A percentile compares a stretch with the other conserved stretches of the same genome.
phyloP scores from a whole-genome alignment of 2,329 filamentous ascomycete species.

The Aspergillus oerlinghausenensis region DNA sequence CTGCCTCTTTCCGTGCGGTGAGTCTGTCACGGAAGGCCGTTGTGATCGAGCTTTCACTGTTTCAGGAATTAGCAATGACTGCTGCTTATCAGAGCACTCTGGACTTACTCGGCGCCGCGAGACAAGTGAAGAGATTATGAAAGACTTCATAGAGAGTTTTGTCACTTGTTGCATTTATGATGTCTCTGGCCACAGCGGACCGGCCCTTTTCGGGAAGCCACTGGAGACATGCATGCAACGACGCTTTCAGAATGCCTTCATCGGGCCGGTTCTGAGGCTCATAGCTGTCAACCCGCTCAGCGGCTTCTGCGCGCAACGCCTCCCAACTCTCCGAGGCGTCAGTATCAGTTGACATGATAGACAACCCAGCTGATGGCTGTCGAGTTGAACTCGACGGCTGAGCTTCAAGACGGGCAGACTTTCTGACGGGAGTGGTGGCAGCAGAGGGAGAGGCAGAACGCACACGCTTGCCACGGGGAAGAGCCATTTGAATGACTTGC shows the following conservation, averaged over 20 bases:
- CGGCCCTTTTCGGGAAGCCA: conserved; percentile 1
- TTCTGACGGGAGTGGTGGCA: too few species aligned
- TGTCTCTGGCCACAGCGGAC: background rate
- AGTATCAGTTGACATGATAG: background rate
- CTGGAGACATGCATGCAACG: background rate
- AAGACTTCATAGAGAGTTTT: background rate
- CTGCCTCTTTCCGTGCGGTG: background rate
- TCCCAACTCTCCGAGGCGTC: background rate
- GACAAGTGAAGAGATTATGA: background rate
- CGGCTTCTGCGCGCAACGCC: background rate
- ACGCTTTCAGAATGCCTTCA: background rate
- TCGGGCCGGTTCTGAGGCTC: background rate
- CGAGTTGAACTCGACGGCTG: background rate
- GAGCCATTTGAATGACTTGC: too few species aligned
- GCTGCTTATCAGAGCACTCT: background rate
- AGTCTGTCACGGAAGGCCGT: background rate
- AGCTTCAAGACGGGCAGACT: background rate
- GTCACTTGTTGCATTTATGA: background rate
- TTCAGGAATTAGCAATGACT: background rate
- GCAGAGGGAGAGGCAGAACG: too few species aligned
- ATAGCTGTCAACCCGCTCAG: background rate
- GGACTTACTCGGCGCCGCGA: conserved; percentile 1
- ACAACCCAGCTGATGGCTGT: background rate
- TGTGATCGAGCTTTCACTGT: conserved; percentile 3
- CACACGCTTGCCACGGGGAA: too few species aligned